Percentiles rank a stretch among this genome's conserved stretches.
phyloP scores from a whole-genome alignment of 768 basidiomycete species.

The Boletus eberwhitei region DNA sequence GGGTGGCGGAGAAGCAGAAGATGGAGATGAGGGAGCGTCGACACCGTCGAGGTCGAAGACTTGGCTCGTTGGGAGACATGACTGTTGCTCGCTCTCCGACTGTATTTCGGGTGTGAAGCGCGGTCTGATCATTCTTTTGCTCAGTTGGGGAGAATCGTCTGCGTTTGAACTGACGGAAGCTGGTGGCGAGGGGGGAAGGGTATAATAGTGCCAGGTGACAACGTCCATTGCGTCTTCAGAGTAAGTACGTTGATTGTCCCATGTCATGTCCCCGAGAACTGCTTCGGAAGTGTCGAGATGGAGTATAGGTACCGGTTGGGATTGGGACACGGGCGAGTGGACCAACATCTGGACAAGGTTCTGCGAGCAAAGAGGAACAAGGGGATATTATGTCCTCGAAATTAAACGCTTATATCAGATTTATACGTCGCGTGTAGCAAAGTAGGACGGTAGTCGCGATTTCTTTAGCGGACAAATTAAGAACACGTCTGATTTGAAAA shows the following conservation, averaged over 20 bases:
- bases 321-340: slow-evolving; percentile 18
- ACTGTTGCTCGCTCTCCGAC: slow-evolving; percentile 43
- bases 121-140: slow-evolving; percentile 49
- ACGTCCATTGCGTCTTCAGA: slow-evolving; percentile 34
- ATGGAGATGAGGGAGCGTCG: slow-evolving; percentile 33
- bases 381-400: slow-evolving; percentile 23
- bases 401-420: slow-evolving; percentile 26
- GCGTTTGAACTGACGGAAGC: slow-evolving; percentile 42
- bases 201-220: slow-evolving; percentile 49
- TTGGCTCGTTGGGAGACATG: slow-evolving; percentile 69
- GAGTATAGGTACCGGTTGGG: slow-evolving; percentile 46
- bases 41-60: slow-evolving; percentile 54
- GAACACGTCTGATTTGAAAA: slow-evolving; percentile 33
- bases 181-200: slow-evolving; percentile 47
- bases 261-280: slow-evolving; percentile 42
- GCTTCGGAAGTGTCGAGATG: slow-evolving; percentile 58
- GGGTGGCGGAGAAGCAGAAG: slow-evolving; percentile 31
- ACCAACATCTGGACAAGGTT: slow-evolving; percentile 9
- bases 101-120: slow-evolving; percentile 43
- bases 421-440: slow-evolving; percentile 32
- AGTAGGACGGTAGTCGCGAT: slow-evolving; percentile 23
- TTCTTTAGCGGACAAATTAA: slow-evolving; percentile 34
- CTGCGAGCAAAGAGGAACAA: slow-evolving; percentile 9
- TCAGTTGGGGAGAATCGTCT: slow-evolving; percentile 45
- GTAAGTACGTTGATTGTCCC: slow-evolving; percentile 44